Base-by-base conservation (phyloP, 176 grass and related monocot genomes). In the Phyllostachys edulis region DNA sequence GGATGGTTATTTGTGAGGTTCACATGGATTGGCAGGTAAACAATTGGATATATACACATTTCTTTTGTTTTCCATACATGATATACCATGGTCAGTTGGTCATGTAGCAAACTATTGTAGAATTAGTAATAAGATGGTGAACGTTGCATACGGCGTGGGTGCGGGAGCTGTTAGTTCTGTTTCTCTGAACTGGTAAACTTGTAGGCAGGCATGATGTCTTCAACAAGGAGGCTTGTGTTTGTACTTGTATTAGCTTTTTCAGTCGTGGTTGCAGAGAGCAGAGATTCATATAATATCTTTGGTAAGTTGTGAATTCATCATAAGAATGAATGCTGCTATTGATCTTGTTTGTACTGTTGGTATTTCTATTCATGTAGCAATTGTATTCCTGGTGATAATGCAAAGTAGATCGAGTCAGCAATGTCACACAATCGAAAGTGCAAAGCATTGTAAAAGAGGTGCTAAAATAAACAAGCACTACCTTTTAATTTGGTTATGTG, bases 1-100 rank as follows among this genome's bases (percentile, higher is more conserved):
- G 9, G 92, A 91, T 47, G 84, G 45, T 34, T 91, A 91, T 45
- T 80, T 89, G 79, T 94, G 86, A 94, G 37, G 38, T 57, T 71
- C 9, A 21, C 12, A 26, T 38, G 8, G 45, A 55, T 73, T 72
- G 16, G 4, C 37, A 72, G 78, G 88, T 90, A 86, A 66, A 36
- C 50, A 52, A 7, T 44, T 63, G 18, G 45, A 77, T 46, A 17
- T 29, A 15, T 45, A 45, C 24, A n/a, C 14, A 38, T 42, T 69
- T 56, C 2, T 60, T 7, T 46, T 50, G 8, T 27, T 80, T 67
- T 75, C 1, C 12, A 39, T 76, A 8, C 13, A 46, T 40, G 39
- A 89, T 76, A 36, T 65, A 68, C 27, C 9, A 21, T 51, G 52
- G 40, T 65, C 52, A 70, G 2, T 69, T 51, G 10, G 47, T 36